Evolutionary conservation across 257 asterid species (phyloP).

Genomic region (Solanum etuberosum): DNA sequence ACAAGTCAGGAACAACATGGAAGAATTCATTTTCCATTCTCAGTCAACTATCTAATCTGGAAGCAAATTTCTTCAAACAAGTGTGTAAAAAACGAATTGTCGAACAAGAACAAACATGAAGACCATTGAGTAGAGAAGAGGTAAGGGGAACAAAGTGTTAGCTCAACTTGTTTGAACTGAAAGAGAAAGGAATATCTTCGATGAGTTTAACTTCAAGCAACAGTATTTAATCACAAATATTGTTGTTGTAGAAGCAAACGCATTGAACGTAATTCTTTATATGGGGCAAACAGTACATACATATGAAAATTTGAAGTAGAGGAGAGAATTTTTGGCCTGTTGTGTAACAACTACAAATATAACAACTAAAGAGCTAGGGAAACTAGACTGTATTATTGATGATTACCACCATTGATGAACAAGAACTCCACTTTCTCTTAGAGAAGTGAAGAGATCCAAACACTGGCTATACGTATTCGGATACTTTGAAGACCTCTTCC

Average conservation of each 20-base stretch:
- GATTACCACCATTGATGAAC: conserved; percentile 97
- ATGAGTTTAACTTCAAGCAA: neutral
- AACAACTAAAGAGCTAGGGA: neutral
- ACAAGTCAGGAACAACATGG: neutral
- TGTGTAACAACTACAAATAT: neutral
- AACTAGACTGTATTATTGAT: conserved; percentile 11
- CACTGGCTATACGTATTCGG: conserved; percentile 78
- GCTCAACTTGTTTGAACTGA: neutral
- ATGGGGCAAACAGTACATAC: neutral
- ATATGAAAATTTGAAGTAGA: neutral
- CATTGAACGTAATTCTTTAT: neutral
- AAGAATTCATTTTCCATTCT: neutral
- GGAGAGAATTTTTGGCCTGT: neutral
- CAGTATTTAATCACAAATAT: neutral
- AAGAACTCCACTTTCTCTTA: conserved; percentile 76
- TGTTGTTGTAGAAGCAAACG: neutral
- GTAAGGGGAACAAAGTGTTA: no score
- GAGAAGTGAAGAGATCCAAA: conserved; percentile 64
- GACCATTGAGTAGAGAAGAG: neutral
- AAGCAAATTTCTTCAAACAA: neutral
- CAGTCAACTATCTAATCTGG: neutral
- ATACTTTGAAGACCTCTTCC: conserved; percentile 73
- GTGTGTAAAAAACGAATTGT: neutral
- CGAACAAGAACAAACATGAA: no score
- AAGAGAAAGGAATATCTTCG: neutral